A percentile compares a stretch with the other conserved stretches of the same genome.
Evolutionary conservation across 2,329 filamentous ascomycete species (phyloP).

Genomic region (Talaromyces sp.): DNA sequence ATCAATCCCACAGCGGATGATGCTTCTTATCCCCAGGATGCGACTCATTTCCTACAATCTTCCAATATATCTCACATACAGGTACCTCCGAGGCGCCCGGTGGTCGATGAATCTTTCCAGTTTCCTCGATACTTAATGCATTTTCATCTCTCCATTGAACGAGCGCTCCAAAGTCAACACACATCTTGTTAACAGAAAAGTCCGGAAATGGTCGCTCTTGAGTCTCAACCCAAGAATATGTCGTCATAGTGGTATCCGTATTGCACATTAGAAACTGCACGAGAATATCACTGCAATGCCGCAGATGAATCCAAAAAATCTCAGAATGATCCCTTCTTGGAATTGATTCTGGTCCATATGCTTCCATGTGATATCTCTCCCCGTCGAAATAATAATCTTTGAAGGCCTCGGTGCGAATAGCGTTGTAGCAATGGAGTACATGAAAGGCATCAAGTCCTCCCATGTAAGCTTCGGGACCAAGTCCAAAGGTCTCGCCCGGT

Average conservation of each 20-base stretch:
- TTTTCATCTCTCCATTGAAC: constrained; percentile 20
- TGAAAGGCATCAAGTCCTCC: constrained; percentile 39
- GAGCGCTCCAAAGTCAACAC: constrained; percentile 28
- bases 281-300: constrained; percentile 38
- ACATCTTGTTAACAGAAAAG: constrained; percentile 33
- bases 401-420: constrained; percentile 28
- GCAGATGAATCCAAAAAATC: constrained; percentile 28
- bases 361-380: constrained; percentile 17
- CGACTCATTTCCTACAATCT: constrained; percentile 16
- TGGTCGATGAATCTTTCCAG: constrained; percentile 13
- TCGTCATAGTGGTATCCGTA: constrained; percentile 32
- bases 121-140: constrained; percentile 15
- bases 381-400: constrained; percentile 20
- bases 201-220: constrained; percentile 31
- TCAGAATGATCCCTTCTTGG: constrained; percentile 18
- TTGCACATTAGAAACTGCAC: constrained; percentile 35
- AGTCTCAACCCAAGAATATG: constrained; percentile 32
- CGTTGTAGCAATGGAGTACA: constrained; percentile 40
- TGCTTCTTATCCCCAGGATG: constrained; percentile 16
- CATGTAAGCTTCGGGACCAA: constrained; percentile 33
- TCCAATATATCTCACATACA: constrained; percentile 16
- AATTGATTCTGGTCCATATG: constrained; percentile 18
- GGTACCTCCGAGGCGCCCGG: constrained; percentile 11
- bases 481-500: constrained; percentile 27
- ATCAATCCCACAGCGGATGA: constrained; percentile 13